These are phyloP conservation scores for Quambalaria eucalypti DNA, from an alignment of 1,284 basidiomycete genomes.

Conservation along the genomic window DNA sequence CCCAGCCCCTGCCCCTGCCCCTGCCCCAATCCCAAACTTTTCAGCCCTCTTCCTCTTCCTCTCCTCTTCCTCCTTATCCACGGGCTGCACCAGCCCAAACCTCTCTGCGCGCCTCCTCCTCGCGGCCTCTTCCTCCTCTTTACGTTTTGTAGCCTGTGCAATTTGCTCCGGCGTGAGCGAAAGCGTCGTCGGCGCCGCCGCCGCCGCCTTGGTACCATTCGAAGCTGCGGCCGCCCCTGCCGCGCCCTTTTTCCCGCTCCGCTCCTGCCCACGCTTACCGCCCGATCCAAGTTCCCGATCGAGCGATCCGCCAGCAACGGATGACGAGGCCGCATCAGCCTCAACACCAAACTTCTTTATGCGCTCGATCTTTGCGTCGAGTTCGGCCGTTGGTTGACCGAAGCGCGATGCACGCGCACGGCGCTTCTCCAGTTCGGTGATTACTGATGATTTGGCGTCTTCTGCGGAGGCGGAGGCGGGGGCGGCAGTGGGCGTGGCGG, in stretches of 20 bases:
- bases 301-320: conserved; percentile 1
- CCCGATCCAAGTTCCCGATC: not conserved
- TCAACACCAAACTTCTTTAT: conserved; percentile 39
- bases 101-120: conserved; percentile 18
- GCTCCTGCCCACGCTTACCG: not conserved
- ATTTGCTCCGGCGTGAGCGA: too few relatives aligned
- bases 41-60: conserved; percentile 24
- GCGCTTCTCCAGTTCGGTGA: conserved; percentile 39
- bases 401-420: conserved; percentile 36
- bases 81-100: conserved; percentile 6
- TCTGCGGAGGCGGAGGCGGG: conserved; percentile 4
- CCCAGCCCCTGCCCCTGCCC: not conserved
- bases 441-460: conserved; percentile 17
- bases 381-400: conserved; percentile 29
- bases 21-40: conserved; percentile 5
- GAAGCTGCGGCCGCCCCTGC: not conserved
- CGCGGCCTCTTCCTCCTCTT: conserved; percentile 19
- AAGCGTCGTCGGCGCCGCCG: too few relatives aligned
- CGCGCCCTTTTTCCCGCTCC: conserved; percentile 1
- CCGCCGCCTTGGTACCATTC: conserved; percentile 12
- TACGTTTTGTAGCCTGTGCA: too few relatives aligned
- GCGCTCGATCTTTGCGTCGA: conserved; percentile 33
- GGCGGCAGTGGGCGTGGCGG: not conserved
- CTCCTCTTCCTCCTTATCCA: conserved; percentile 19
- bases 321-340: not conserved